These are phyloP conservation scores for Populus pruinosa DNA, from an alignment of 345 rosid species.

Conservation along the genomic window DNA sequence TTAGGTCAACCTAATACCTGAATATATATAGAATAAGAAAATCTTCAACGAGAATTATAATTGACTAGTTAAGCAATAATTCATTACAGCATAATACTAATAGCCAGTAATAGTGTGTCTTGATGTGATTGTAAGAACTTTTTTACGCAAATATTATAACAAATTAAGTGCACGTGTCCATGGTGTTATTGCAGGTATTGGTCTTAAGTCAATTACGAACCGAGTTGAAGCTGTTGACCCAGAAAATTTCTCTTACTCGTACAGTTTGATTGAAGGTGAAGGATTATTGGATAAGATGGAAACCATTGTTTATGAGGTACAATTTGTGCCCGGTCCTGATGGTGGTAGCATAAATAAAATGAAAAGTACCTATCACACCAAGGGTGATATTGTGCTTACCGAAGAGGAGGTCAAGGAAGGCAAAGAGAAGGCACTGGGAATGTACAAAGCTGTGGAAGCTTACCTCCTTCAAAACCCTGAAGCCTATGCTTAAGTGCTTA, in stretches of 20 bases:
- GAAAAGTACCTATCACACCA: slow-evolving; percentile 31
- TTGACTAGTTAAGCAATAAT: no score
- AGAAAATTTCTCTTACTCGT: slow-evolving; percentile 22
- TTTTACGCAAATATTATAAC: no score
- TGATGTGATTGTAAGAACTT: no score
- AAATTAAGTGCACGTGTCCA: no score
- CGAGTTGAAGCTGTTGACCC: slow-evolving; percentile 30
- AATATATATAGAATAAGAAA: no score
- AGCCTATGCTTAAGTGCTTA: no score
- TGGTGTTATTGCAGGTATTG: slow-evolving; percentile 19
- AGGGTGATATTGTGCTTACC: slow-evolving; percentile 15
- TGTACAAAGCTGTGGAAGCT: slow-evolving; percentile 6
- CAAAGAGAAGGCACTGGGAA: background rate
- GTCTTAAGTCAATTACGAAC: slow-evolving; percentile 32
- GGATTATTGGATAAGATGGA: slow-evolving; percentile 20
- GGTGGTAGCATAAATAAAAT: slow-evolving; percentile 38
- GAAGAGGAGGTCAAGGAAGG: slow-evolving; percentile 3
- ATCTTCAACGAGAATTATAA: no score
- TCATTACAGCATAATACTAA: no score
- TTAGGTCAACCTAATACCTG: no score
- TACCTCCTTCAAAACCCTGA: background rate
- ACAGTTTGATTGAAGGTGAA: slow-evolving; percentile 37
- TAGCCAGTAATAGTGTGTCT: no score
- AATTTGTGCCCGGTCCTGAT: slow-evolving; percentile 24
- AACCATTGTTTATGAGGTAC: slow-evolving; percentile 22